Conservation (phyloP, 1,139 yeast genomes). For the Hemisphaericaspora xylanilytica region DNA sequence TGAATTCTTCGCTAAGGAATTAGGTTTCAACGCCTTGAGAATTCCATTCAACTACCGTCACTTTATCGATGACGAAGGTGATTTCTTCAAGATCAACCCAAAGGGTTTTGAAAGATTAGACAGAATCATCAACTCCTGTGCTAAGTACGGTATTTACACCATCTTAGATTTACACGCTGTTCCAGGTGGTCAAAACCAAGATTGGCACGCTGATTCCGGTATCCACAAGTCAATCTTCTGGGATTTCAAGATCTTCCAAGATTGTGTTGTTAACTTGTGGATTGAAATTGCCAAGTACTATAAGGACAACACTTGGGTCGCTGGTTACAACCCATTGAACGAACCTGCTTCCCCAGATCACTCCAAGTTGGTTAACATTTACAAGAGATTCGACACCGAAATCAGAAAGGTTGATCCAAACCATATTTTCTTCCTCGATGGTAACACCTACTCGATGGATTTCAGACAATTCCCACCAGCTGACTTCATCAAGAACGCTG, state of each 20-base stretch:
- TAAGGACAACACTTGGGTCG: constrained; percentile 42
- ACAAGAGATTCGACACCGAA: constrained; percentile 30
- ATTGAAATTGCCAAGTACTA: constrained; percentile 38
- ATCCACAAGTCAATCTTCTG: constrained; percentile 44
- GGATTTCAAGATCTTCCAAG: constrained; percentile 46
- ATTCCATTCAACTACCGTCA: constrained; percentile 49
- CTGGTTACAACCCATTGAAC: constrained; percentile 49
- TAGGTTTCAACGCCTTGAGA: constrained; percentile 43
- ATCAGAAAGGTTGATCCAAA: constrained; percentile 41
- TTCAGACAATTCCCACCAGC: constrained; percentile 42
- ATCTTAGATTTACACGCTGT: constrained; percentile 45
- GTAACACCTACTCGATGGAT: constrained; percentile 48
- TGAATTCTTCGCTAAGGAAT: constrained; percentile 32
- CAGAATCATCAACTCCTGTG: constrained; percentile 36
- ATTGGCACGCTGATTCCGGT: constrained; percentile 47
- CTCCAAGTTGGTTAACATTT: constrained; percentile 34
- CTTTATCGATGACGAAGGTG: constrained; percentile 41
- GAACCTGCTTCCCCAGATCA: constrained; percentile 46
- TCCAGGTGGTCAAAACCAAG: constrained; percentile 52
- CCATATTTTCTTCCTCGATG: constrained; percentile 46
- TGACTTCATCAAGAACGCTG: constrained; percentile 32
- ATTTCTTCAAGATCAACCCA: constrained; percentile 34
- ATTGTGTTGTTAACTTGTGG: constrained; percentile 42
- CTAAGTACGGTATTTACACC: constrained; percentile 39
- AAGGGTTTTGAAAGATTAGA: constrained; percentile 43